Conservation (phyloP, 805 yeast species). For the Pichia rugopelliculosa region DNA sequence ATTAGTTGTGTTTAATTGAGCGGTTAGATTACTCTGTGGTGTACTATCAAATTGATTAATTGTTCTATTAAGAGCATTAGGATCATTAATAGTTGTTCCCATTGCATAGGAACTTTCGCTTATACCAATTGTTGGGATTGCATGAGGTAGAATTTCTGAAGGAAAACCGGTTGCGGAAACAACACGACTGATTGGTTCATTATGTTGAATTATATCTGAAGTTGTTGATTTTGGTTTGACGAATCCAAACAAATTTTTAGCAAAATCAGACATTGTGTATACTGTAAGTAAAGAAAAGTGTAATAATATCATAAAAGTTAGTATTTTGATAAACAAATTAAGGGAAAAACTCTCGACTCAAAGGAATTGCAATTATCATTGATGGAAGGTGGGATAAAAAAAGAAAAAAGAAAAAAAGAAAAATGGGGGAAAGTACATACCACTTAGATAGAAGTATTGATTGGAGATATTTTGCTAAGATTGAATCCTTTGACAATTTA, state of each 20-base stretch:
- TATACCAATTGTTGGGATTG: slow-evolving; percentile 65
- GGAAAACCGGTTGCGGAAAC: slow-evolving; percentile 22
- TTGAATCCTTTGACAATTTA: too few species aligned
- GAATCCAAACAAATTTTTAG: slow-evolving; percentile 20
- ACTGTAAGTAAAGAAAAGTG: neutral
- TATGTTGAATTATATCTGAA: slow-evolving; percentile 4
- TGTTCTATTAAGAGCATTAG: slow-evolving; percentile 26
- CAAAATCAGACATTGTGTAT: slow-evolving; percentile 19
- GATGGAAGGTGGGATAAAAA: too few species aligned
- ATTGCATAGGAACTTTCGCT: slow-evolving; percentile 55
- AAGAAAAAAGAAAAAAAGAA: neutral
- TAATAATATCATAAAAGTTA: neutral
- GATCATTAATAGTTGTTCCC: slow-evolving; percentile 53
- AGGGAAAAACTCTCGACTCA: neutral
- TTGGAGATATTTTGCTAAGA: too few species aligned
- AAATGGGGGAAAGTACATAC: neutral
- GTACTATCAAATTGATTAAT: slow-evolving; percentile 29
- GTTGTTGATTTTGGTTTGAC: slow-evolving; percentile 10
- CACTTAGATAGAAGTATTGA: too few species aligned
- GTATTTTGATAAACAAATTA: neutral
- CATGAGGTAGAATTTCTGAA: slow-evolving; percentile 34
- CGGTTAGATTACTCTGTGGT: slow-evolving; percentile 16
- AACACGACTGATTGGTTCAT: slow-evolving; percentile 6
- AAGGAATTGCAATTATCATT: neutral
- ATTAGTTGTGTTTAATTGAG: slow-evolving; percentile 11